Conservation (phyloP, 2,329 filamentous ascomycete species). For the Xylariaceae sp. region DNA sequence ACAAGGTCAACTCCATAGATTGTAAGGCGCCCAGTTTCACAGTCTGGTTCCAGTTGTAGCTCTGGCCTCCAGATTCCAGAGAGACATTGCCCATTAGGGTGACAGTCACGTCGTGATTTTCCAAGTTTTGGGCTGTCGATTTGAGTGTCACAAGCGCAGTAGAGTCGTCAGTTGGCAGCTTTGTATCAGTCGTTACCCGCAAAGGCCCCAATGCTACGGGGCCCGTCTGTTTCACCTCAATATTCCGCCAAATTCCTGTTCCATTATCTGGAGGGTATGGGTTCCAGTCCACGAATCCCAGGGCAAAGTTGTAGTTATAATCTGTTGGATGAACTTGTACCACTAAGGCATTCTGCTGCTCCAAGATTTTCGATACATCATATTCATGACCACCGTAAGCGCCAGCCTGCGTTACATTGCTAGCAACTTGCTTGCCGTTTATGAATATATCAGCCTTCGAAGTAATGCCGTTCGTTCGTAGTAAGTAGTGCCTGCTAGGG, state of each 20-base stretch:
- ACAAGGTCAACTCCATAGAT: constrained; percentile 47
- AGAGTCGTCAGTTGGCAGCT: constrained; percentile 34
- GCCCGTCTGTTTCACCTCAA: constrained; percentile 61
- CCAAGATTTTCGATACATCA: constrained; percentile 55
- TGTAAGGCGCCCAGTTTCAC: constrained; percentile 47
- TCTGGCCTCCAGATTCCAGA: constrained; percentile 38
- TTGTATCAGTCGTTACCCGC: constrained; percentile 52
- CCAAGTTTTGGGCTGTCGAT: constrained; percentile 48
- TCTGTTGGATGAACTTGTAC: constrained; percentile 63
- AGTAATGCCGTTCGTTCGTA: constrained; percentile 64
- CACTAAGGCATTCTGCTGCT: constrained; percentile 55
- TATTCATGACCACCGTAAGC: constrained; percentile 62
- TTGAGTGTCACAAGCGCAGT: constrained; percentile 47
- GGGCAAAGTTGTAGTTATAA: constrained; percentile 63
- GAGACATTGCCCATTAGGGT: constrained; percentile 43
- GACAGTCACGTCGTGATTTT: constrained; percentile 47
- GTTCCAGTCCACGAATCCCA: constrained; percentile 69
- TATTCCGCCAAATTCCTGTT: constrained; percentile 66
- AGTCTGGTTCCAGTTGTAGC: constrained; percentile 37
- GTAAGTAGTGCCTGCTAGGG: constrained; percentile 52
- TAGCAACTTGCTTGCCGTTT: constrained; percentile 60
- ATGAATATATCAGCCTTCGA: constrained; percentile 66
- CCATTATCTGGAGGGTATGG: constrained; percentile 67
- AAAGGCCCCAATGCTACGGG: constrained; percentile 52
- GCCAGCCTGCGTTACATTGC: constrained; percentile 56